phyloP scores from a whole-genome alignment of 768 basidiomycete species.

The Russula virescens region DNA sequence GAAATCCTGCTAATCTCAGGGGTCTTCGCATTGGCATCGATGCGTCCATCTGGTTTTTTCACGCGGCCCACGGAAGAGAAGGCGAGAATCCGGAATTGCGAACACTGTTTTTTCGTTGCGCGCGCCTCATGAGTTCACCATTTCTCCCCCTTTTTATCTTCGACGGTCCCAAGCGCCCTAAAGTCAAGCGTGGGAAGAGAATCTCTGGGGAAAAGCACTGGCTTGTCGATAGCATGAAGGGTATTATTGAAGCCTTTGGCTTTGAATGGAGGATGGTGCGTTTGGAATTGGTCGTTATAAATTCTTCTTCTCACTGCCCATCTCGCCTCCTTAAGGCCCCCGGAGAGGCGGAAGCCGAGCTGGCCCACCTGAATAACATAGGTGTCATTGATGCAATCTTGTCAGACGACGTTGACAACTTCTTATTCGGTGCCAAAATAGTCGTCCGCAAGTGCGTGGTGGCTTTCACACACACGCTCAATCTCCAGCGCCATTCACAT shows the following conservation, averaged over 20 bases:
- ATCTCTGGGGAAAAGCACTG: constrained; percentile 57
- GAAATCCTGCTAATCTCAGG: constrained; percentile 55
- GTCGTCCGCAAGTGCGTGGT: constrained; percentile 74
- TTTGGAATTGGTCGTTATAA: constrained; percentile 1
- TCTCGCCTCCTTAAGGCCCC: constrained; percentile 58
- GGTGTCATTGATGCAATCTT: constrained; percentile 84
- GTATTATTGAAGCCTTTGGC: constrained; percentile 72
- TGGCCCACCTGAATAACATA: constrained; percentile 77
- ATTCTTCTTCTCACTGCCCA: constrained; percentile 24
- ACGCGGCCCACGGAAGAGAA: constrained; percentile 65
- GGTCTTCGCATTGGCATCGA: constrained; percentile 86
- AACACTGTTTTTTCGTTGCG: constrained; percentile 81
- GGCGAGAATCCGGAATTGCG: constrained; percentile 86
- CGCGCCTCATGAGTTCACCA: constrained; percentile 67
- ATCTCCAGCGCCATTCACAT: not conserved
- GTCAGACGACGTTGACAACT: constrained; percentile 91
- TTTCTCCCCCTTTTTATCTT: constrained; percentile 89
- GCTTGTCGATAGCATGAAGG: constrained; percentile 70
- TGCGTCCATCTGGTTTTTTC: constrained; percentile 77
- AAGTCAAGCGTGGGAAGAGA: constrained; percentile 71
- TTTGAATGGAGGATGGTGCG: constrained; percentile 69
- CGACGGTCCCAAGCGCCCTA: constrained; percentile 81
- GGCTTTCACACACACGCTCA: not conserved
- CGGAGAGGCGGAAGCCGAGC: constrained; percentile 91
- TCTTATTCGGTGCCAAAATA: constrained; percentile 79